These are phyloP conservation scores for Xylaria sp. DNA, from an alignment of 2,329 filamentous ascomycete genomes.

Conservation along the genomic window DNA sequence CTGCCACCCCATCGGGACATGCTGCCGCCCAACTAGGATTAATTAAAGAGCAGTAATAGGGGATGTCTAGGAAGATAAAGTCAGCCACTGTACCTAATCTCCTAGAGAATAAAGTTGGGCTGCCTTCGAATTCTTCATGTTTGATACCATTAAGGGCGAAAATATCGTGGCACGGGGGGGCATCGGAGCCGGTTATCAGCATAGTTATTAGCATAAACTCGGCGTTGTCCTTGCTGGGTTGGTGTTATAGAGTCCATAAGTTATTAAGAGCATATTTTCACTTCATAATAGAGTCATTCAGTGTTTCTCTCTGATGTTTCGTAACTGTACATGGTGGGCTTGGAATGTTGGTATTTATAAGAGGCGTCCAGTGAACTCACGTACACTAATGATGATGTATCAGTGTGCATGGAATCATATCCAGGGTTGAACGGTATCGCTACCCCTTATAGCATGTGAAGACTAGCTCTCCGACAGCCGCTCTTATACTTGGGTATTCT, in stretches of 20 bases:
- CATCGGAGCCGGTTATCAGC: slow-evolving; percentile 2
- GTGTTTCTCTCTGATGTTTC: too few relatives aligned
- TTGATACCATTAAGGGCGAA: neutral
- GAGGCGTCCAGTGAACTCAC: too few relatives aligned
- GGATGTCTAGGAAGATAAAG: neutral
- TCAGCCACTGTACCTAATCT: neutral
- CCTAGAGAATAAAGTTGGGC: neutral
- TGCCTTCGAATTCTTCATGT: neutral
- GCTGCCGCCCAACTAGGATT: slow-evolving; percentile 26
- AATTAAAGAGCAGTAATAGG: neutral
- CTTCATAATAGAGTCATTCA: too few relatives aligned
- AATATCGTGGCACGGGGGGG: neutral
- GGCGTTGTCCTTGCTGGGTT: slow-evolving; percentile 9
- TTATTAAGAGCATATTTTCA: too few relatives aligned
- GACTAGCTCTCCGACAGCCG: too few relatives aligned
- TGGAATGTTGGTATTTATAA: too few relatives aligned
- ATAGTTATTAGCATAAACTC: slow-evolving; percentile 14
- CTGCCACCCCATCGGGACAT: slow-evolving; percentile 43
- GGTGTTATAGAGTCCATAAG: slow-evolving; percentile 1
- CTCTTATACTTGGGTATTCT: too few relatives aligned
- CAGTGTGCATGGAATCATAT: too few relatives aligned
- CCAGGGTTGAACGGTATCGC: too few relatives aligned
- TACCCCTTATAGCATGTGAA: too few relatives aligned
- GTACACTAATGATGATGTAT: too few relatives aligned
- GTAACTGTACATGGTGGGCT: too few relatives aligned